Evolutionary conservation across 345 rosid species (phyloP), one percentile per base, ranked within the genome.

Genomic region (Punica granatum): DNA sequence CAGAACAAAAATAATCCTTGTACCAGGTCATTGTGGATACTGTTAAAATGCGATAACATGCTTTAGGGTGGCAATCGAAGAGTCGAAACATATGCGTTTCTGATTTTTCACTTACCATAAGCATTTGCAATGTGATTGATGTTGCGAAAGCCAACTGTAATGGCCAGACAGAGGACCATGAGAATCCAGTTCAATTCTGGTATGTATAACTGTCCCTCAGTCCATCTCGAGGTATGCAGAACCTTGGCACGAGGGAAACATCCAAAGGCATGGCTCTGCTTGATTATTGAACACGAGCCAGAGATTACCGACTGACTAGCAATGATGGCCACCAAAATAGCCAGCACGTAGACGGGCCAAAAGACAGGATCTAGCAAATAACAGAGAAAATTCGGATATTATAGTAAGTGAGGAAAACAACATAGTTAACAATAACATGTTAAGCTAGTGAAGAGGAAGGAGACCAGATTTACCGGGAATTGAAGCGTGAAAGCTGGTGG

Each of bases 161-260:
- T 86, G 34, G 86, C 78, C 68, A 89, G 83, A 68, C 93, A 78
- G 71, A 94, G 90, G 81, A 91, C 73, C 97, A 94, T 84, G 53
- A 88, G 92, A 60, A 85, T 82, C 99, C 99, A 94, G 66, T 94
- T 94, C 70, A 94, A 85, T 88, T 91, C 98, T 8, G 98, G 99
- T 72, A 94, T 86, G 82, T 83, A 91, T 70, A 88, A 87, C 73
- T 89, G 96, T 69, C 92, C 90, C 77, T 69, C 84, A 64, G 80
- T 69, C 96, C 97, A 94, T 75, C 86, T 85, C 66, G 89, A 78
- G 76, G 89, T 88, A 78, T 85, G 93, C 59, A 91, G 93, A 72
- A 91, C 78, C 86, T 94, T 94, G 84, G 91, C 80, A 0, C 92
- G 93, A 49, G 98, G 99, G 70, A 94, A 94, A 75, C 99, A 94